Conservation (phyloP, 176 grass and related monocot genomes). For the Elaeis guineensis region DNA sequence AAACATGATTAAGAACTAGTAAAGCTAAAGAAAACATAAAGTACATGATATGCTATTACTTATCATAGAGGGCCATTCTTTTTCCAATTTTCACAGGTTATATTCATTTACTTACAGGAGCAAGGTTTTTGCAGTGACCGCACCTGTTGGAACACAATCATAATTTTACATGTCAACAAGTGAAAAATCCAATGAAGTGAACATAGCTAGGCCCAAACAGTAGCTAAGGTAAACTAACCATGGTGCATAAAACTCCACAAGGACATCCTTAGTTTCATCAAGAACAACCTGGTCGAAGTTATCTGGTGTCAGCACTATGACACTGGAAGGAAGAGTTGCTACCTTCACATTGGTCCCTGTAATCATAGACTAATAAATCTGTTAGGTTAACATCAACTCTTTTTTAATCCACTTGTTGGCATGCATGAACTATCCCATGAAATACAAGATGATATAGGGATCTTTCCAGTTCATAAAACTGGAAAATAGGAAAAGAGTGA, state of each 20-base stretch:
- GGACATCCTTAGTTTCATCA: slow-evolving; percentile 93
- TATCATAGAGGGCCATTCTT: too few relatives aligned
- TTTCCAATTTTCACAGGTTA: too few relatives aligned
- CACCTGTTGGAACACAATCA: slow-evolving; percentile 56
- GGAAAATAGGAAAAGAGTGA: too few relatives aligned
- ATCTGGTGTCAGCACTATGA: slow-evolving; percentile 57
- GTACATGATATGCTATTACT: too few relatives aligned
- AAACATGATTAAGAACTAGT: not conserved
- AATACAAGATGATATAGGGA: too few relatives aligned
- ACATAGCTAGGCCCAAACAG: too few relatives aligned
- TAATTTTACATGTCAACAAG: not conserved
- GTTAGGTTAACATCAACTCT: not conserved
- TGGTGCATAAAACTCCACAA: slow-evolving; percentile 99
- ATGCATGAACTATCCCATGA: too few relatives aligned
- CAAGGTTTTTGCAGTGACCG: slow-evolving; percentile 96
- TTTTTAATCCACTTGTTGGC: not conserved
- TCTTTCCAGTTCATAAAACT: too few relatives aligned
- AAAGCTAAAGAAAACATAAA: not conserved
- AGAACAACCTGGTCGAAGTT: slow-evolving; percentile 77
- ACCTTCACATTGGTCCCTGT: slow-evolving; percentile 91
- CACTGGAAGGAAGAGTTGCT: slow-evolving; percentile 66
- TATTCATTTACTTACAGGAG: slow-evolving; percentile 62
- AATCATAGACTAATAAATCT: slow-evolving; percentile 19
- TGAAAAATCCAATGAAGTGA: too few relatives aligned
- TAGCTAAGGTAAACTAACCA: slow-evolving; percentile 43